Evolutionary conservation across 2,329 filamentous ascomycete species (phyloP).

Genomic region (Dothiorella sarmentorum): DNA sequence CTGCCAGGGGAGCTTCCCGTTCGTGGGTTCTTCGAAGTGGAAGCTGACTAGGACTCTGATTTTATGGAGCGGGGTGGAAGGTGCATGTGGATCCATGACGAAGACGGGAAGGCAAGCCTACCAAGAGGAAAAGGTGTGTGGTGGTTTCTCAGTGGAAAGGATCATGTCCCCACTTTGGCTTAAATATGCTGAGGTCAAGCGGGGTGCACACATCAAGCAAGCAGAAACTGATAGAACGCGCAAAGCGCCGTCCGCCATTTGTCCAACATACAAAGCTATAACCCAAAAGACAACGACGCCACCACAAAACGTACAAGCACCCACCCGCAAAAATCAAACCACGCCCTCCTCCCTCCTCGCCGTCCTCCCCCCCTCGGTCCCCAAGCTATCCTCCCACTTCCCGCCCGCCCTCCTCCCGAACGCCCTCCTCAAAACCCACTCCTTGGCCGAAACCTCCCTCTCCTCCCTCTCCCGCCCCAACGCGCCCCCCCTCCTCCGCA

Average conservation of each 20-base stretch:
- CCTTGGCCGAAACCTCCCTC: slow-evolving; percentile 39
- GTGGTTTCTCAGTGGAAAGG: no score
- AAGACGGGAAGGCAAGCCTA: no score
- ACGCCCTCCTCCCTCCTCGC: slow-evolving; percentile 1
- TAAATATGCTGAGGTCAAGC: no score
- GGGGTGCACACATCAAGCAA: no score
- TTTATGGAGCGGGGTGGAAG: not conserved
- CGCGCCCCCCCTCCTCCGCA: slow-evolving; percentile 25
- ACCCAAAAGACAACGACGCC: not conserved
- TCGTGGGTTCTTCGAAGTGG: not conserved
- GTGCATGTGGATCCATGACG: no score
- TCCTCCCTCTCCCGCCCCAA: slow-evolving; percentile 20
- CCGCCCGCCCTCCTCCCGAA: slow-evolving; percentile 33
- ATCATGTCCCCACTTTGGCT: no score
- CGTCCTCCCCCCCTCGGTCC: slow-evolving; percentile 31
- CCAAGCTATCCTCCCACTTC: slow-evolving; percentile 29
- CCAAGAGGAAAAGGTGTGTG: not conserved
- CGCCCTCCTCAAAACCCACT: slow-evolving; percentile 43
- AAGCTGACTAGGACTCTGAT: not conserved
- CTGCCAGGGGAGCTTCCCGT: not conserved
- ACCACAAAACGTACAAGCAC: not conserved
- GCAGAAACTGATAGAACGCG: no score
- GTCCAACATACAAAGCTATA: not conserved
- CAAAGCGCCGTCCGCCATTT: not conserved
- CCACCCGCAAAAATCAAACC: not conserved